Evolutionary conservation across 495 filamentous ascomycete species (phyloP).

Genomic region (Pseudomonodictys pantanalensis): DNA sequence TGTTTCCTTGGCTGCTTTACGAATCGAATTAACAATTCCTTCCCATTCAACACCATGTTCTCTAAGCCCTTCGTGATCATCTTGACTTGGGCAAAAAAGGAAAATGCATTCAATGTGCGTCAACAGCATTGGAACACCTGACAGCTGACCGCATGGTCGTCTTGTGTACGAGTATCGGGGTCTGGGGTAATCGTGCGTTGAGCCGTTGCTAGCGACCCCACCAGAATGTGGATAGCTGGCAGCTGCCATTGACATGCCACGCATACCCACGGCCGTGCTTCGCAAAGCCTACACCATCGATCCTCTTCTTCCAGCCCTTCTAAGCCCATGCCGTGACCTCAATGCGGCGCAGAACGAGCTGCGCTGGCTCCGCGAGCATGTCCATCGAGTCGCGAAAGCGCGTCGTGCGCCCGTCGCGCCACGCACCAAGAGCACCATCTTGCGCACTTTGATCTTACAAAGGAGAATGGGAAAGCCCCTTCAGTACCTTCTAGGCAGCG

Average conservation of each 20-base stretch:
- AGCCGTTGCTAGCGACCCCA: no score
- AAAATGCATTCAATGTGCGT: no score
- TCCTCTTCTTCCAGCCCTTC: conserved; percentile 61
- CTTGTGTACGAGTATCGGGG: no score
- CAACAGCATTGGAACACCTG: no score
- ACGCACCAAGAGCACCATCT: conserved; percentile 7
- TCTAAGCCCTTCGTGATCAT: no score
- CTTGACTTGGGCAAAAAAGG: no score
- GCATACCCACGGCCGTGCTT: conserved; percentile 61
- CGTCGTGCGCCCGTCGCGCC: not conserved
- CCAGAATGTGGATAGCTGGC: no score
- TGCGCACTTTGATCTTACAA: conserved; percentile 45
- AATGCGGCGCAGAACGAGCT: conserved; percentile 71
- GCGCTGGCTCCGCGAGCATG: conserved; percentile 77
- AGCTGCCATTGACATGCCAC: conserved; percentile 60
- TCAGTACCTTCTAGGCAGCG: conserved; percentile 85
- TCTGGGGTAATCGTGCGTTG: no score
- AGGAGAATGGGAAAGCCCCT: conserved; percentile 69
- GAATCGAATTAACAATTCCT: no score
- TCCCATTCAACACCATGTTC: no score
- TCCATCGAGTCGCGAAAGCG: conserved; percentile 29
- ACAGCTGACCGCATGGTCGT: no score
- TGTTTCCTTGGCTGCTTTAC: no score
- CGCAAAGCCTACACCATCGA: conserved; percentile 54
- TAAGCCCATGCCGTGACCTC: conserved; percentile 67